Base-by-base conservation (phyloP, 2,329 filamentous ascomycete species). In the Colletotrichum gloeosporioides region DNA sequence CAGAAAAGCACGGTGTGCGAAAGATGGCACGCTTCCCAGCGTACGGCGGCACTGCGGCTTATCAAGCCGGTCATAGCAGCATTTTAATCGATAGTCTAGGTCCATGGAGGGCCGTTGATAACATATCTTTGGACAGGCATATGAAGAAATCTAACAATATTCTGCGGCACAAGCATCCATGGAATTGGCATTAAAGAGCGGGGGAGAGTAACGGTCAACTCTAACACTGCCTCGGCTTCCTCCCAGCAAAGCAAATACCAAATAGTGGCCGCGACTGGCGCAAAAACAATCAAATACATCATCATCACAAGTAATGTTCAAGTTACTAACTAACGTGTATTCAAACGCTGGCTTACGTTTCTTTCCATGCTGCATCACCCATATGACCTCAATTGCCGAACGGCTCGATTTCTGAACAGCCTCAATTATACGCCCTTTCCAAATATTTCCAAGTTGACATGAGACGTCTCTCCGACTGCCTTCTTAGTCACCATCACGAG, bases 401-500 rank as follows among this genome's bases (percentile, higher is more conserved):
- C 36, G 8, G 16, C 36, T 44, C 36, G 36, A 44, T 3, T 6
- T 44, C 16, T 44, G 44, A 22, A 49, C 0, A 49, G n/a, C 2
- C 18, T 10, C 6, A 53, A 53, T 25, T 25, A 53, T 25, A 53
- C 44, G 0, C n/a, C 44, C 44, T 53, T 22, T 22, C n/a, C 44
- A 22, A 53, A 53, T 53, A 53, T 25, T 12, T 22, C 44, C 44
- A 53, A 53, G 44, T 53, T 22, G 44, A 53, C 44, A 22, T 53
- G 44, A 13, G 44, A 53, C 2, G 44, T 53, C 44, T 53, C 44
- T 53, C 44, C 44, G 0, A 53, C 44, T 25, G 44, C 44, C 44
- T 53, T 53, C 44, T 53, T 53, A 12, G 44, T 53, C 44, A 53
- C 44, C 44, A 53, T 53, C 44, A 53, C 44, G n/a, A 53, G 44